Evolutionary conservation across 179 eudicot genomes (phyloP), one percentile per base, ranked within the genome.

Genomic region (Heliamphora pulchella): DNA sequence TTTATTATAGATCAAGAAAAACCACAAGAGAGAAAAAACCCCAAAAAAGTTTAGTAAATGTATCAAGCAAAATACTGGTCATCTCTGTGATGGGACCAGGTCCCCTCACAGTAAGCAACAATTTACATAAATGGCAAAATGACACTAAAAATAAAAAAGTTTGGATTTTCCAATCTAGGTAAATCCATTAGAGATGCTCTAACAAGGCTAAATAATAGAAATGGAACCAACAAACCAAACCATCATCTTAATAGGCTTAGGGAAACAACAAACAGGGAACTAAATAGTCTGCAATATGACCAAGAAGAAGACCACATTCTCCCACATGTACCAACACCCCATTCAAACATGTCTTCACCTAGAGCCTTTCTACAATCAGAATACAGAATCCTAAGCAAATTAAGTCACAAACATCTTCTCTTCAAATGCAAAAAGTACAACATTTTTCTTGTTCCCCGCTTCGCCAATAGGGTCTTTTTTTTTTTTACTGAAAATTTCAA

Each of bases 251-350:
- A 48, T 48, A 54, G 1, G 11, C 58, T 54, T 79, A 57, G 39
- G 31, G 39, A 58, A 61, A 81, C 80, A 81, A 67, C 58, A 55
- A 66, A 18, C 68, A 44, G 31, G 31, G 31, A 62, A 81, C 79
- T 72, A 73, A 75, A 54, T 46, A 59, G 57, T 76, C 76, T 43
- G 74, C 80, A 58, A 76, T 15, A 76, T 76, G 70, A 81, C 69
- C 76, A 46, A 79, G 57, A 31, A 43, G 9, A 66, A 50, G 63
- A 31, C 31, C 31, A 75, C 58, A 75, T 64, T 53, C 80, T 62
- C 41, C 61, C 73, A 64, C 64, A 65, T 22, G 44, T 57, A 66
- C 14, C 65, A 66, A n/a, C 13, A 66, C 8, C 74, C 41, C 10
- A 59, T 1, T 31, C 74, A 78, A 54, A 50, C 70, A 67, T 63